These are phyloP conservation scores for Trichosporon sp. DNA, from an alignment of 1,284 basidiomycete species.

Conservation along the genomic window DNA sequence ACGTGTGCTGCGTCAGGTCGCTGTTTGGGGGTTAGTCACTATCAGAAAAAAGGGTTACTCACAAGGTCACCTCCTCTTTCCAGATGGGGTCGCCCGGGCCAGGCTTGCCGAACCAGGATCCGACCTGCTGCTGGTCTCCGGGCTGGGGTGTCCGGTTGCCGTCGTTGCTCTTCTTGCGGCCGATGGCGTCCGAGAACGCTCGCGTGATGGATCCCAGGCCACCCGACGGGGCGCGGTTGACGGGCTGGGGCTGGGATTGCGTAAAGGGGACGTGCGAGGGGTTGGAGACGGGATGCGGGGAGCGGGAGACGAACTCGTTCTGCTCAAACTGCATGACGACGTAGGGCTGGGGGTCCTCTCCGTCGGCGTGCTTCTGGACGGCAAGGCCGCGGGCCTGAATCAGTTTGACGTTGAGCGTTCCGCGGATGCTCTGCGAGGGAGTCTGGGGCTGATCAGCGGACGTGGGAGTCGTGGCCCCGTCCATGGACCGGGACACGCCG, in stretches of 20 bases:
- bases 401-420: slow-evolving; percentile 93
- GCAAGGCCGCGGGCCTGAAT: slow-evolving; percentile 87
- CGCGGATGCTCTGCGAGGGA: slow-evolving; percentile 43
- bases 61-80: slow-evolving; percentile 99
- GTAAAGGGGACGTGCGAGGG: slow-evolving; percentile 51
- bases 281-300: slow-evolving; percentile 62
- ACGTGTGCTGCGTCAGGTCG: slow-evolving; percentile 90
- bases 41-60: slow-evolving; percentile 55
- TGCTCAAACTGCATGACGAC: slow-evolving; percentile 98
- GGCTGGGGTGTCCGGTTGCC: slow-evolving; percentile 54
- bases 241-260: slow-evolving; percentile 45
- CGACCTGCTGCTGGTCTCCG: slow-evolving; percentile 35
- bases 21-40: slow-evolving; percentile 57
- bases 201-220: slow-evolving; percentile 66
- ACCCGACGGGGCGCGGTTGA: slow-evolving; percentile 41
- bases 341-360: slow-evolving; percentile 72
- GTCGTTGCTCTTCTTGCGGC: slow-evolving; percentile 55
- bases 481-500: slow-evolving; percentile 42
- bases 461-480: slow-evolving; percentile 27
- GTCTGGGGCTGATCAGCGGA: slow-evolving; percentile 17
- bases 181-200: slow-evolving; percentile 60
- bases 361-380: slow-evolving; percentile 62
- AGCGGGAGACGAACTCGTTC: slow-evolving; percentile 94
- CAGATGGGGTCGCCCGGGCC: slow-evolving; percentile 81
- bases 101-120: slow-evolving; percentile 50